Percentiles rank a stretch among this genome's conserved stretches.
Conservation (phyloP, 768 basidiomycete species). For the Panaeolus cyanescens region DNA sequence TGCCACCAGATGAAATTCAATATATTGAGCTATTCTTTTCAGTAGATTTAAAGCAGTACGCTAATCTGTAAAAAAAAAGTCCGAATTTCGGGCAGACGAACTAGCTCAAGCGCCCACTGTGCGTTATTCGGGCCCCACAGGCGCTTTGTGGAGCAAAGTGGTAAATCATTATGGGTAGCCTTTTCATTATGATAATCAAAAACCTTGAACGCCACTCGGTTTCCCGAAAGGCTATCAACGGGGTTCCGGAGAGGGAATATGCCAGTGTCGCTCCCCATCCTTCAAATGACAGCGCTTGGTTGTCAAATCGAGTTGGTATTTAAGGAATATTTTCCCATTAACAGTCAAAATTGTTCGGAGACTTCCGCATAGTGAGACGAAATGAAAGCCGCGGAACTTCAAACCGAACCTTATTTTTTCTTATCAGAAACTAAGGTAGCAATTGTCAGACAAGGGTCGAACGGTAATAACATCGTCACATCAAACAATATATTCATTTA, state of each 20-base stretch:
- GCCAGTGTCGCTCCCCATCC: neutral
- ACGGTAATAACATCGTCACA: neutral
- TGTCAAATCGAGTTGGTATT: neutral
- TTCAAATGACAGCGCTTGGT: neutral
- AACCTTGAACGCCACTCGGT: neutral
- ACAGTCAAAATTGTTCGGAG: neutral
- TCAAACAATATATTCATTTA: neutral
- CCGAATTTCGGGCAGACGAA: no score
- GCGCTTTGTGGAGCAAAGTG: neutral
- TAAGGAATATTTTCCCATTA: neutral
- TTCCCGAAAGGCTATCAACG: neutral
- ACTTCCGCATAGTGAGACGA: neutral
- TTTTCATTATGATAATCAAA: neutral
- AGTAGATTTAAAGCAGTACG: no score
- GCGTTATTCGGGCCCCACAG: neutral
- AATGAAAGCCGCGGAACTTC: neutral
- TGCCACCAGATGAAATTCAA: no score
- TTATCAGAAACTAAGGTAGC: neutral
- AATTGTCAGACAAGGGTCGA: neutral
- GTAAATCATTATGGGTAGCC: neutral
- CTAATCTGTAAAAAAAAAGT: no score
- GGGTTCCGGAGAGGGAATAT: neutral
- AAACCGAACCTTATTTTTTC: neutral
- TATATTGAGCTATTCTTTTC: no score
- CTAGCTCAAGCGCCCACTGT: neutral